phyloP scores from a whole-genome alignment of 2,329 filamentous ascomycete species.

The Graphiopsis chlorocephala region DNA sequence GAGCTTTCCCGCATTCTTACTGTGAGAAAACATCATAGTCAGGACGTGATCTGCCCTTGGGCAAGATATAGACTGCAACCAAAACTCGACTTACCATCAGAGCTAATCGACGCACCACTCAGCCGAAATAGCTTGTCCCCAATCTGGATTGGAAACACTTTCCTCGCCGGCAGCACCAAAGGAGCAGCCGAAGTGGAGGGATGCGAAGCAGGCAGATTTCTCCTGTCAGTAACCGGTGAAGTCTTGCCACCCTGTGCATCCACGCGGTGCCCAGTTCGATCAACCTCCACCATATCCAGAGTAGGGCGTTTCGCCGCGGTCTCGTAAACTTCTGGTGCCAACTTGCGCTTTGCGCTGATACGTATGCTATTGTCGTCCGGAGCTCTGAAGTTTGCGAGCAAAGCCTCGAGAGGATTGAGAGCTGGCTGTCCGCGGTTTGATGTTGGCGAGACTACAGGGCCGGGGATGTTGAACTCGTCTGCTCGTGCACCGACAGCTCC shows the following conservation, averaged over 20 bases:
- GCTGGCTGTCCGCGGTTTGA: constrained; percentile 4
- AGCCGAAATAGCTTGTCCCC: constrained; percentile 66
- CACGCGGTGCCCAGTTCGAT: background rate
- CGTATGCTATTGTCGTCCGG: constrained; percentile 9
- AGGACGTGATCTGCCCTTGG: background rate
- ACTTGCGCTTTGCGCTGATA: constrained; percentile 26
- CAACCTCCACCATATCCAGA: constrained; percentile 1
- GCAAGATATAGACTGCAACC: background rate
- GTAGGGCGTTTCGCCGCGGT: constrained; percentile 7
- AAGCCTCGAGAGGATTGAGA: constrained; percentile 16
- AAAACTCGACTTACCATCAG: constrained; percentile 59
- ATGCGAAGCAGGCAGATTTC: background rate
- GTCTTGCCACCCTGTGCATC: background rate
- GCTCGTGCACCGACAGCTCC: constrained; percentile 17
- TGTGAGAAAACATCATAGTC: background rate
- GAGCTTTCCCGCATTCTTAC: background rate
- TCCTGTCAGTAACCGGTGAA: background rate
- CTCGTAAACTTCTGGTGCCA: constrained; percentile 15
- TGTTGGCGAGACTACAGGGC: constrained; percentile 18
- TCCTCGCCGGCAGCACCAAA: constrained; percentile 62
- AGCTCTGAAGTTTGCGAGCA: constrained; percentile 12
- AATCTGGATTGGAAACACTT: constrained; percentile 70
- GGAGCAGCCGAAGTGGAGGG: constrained; percentile 19
- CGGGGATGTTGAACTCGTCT: constrained; percentile 41
- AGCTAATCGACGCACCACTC: constrained; percentile 67